phyloP scores from a whole-genome alignment of 352 stramenopile species.

The Phytophthora boehmeriae region DNA sequence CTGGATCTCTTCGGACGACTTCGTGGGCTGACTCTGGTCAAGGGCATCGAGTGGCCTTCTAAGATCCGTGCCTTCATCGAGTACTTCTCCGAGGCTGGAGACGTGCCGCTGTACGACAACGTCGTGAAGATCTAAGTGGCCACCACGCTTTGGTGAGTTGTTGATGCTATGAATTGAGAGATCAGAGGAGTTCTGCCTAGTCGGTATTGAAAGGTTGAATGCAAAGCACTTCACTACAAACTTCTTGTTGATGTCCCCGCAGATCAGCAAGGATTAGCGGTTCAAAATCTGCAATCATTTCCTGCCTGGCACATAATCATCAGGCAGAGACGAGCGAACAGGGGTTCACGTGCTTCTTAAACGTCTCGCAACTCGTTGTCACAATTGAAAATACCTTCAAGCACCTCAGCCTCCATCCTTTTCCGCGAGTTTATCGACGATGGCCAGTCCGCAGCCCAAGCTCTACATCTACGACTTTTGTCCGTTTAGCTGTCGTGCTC shows the following conservation, averaged over 20 bases:
- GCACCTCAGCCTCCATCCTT: no score
- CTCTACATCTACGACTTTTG: conserved; percentile 60
- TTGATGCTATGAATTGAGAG: no score
- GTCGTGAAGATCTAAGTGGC: conserved; percentile 62
- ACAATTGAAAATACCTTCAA: background rate
- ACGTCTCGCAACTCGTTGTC: background rate
- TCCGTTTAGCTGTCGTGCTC: conserved; percentile 46
- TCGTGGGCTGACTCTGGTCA: conserved; percentile 58
- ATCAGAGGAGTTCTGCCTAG: no score
- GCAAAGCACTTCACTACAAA: no score
- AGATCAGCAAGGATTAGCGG: no score
- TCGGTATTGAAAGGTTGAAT: no score
- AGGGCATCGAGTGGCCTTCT: conserved; percentile 49
- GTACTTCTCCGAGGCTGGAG: conserved; percentile 42
- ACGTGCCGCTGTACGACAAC: conserved; percentile 53
- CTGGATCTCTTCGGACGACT: conserved; percentile 56
- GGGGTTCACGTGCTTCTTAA: no score
- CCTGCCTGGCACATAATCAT: no score
- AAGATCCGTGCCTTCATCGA: conserved; percentile 58
- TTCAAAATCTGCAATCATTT: background rate
- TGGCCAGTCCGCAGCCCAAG: conserved; percentile 20
- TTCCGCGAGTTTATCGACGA: background rate
- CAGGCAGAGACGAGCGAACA: no score
- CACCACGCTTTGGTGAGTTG: no score
- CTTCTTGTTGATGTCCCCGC: no score